Base-by-base conservation (phyloP, 495 filamentous ascomycete species). In the Neurospora sp. region DNA sequence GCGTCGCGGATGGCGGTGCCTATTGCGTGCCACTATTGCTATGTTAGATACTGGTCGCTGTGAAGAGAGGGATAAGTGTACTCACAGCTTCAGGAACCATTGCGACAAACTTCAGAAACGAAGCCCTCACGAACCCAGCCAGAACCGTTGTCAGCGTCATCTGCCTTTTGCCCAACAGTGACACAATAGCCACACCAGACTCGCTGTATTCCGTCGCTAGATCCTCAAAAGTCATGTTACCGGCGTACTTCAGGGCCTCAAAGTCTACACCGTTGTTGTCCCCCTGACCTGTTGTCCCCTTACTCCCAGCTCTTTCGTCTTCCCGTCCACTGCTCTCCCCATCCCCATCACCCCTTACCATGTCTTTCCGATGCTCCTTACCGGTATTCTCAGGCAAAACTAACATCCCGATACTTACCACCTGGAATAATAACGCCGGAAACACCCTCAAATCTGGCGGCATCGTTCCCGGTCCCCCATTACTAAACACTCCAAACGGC, bases 201-300 rank as follows among this genome's bases (percentile, higher is more conserved):
- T 89, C 87, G 72, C 88, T 89, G 76, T 89, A 90, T 37, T 89
- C 88, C 39, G 77, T 78, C 5, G 87, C 87, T 42, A 90, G 79
- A 54, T 88, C 87, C 73, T 89, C 86, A 71, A 89, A 88, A 5
- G 86, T 87, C 85, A 89, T 89, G 71, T 82, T 85, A 24, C 84
- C 85, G n/a, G 87, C 85, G 70, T 87, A 88, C 71, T 89, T 88
- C 10, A 91, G 80, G 24, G 83, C 81, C 34, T 84, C 83, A 72
- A 88, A 87, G 0, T 31, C 54, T 0, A 62, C 13, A 34, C 13
- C 54, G 17, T 0, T 1, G 0, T 15, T 17, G 2, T 7, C 54
- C 17, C 54, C 21, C 45, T 2, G 5, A 7, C 13, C 5, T 62
- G 6, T 17, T 6, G 2, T 15, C 13, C 13, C 24, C 28, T 17